Base-by-base conservation (phyloP, 805 yeast species). In the Jamesozyma hellenica region DNA sequence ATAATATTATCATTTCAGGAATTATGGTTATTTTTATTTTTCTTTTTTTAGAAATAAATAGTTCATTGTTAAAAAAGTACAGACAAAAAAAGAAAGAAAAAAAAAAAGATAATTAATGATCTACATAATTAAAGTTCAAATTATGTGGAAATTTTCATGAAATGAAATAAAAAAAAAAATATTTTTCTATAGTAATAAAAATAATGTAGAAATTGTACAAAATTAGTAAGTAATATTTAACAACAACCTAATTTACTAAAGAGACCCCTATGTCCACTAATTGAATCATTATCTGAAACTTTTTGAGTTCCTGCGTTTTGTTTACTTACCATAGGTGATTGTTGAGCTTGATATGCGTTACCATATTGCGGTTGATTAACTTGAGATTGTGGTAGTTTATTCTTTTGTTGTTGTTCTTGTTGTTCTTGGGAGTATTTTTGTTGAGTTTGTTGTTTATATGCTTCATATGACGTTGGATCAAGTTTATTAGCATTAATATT, bases 391-490 rank as follows among this genome's bases (percentile, higher is more conserved):
- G 29, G 38, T 10, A 31, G 36, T 23, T 35, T 16, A 16, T 23
- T 32, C 43, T 41, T 39, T 40, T 46, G 43, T 38, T 41, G 47
- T 33, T 41, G 42, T 37, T 43, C 29, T 42, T 50, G 58, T 37
- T 56, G 60, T 40, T 54, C 57, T 36, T 58, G 61, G 28, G 63
- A 53, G 39, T 59, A 60, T 41, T 52, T 57, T 38, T 54, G 60
- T 39, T 61, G 63, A 17, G 61, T 52, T 46, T 61, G 65, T 41
- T 58, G 63, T 42, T 61, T 62, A 46, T 58, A 61, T 26, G 65
- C 64, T 42, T 60, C 64, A 40, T 55, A 61, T 9, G 65, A 61
- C 5, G 70, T 66, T 36, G 71, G 70, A 46, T 67, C 70, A 41
- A 67, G 53, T 31, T 66, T 60, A 4, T 44, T 41, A 4, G 42